Evolutionary conservation across 192 early-diverging fungal species (phyloP).

Genomic region (Mortierella claussenii): DNA sequence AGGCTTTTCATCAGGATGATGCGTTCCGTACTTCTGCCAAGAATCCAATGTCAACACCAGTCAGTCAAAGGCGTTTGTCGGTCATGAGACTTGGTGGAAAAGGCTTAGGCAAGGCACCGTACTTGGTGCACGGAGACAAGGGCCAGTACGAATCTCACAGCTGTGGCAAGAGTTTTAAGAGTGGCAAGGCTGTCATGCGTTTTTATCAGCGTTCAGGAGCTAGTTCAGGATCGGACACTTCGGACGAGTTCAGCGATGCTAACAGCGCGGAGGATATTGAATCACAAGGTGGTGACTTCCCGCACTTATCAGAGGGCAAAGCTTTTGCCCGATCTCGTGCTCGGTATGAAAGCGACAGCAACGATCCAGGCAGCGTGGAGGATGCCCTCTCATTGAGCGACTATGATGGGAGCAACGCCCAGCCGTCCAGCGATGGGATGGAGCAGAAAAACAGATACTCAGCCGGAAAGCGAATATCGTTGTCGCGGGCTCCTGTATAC

Average conservation of each 20-base stretch:
- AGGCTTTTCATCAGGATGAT: neutral
- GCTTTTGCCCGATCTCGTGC: neutral
- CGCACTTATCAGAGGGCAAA: neutral
- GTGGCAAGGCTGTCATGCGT: conserved; percentile 20
- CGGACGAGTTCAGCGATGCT: conserved; percentile 18
- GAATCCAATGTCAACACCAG: conserved; percentile 33
- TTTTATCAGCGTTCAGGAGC: conserved; percentile 10
- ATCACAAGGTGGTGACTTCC: neutral
- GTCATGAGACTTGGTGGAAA: conserved; percentile 27
- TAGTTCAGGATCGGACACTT: conserved; percentile 25
- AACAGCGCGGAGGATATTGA: neutral
- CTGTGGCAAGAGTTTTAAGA: conserved; percentile 36
- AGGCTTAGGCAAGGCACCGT: conserved; percentile 35
- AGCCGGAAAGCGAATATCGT: neutral
- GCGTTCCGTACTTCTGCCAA: conserved; percentile 30
- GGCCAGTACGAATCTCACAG: neutral
- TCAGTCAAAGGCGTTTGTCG: conserved; percentile 19
- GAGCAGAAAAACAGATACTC: neutral
- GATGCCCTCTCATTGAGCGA: conserved; percentile 21
- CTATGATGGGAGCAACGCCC: conserved; percentile 3
- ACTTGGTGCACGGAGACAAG: conserved; percentile 10
- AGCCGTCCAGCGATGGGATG: neutral
- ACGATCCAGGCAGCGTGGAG: neutral
- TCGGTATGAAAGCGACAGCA: conserved; percentile 21
- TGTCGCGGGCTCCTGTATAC: neutral